A percentile compares a stretch with the other conserved stretches of the same genome.
Conservation (phyloP, 805 yeast species). For the Metschnikowia aberdeeniae region DNA sequence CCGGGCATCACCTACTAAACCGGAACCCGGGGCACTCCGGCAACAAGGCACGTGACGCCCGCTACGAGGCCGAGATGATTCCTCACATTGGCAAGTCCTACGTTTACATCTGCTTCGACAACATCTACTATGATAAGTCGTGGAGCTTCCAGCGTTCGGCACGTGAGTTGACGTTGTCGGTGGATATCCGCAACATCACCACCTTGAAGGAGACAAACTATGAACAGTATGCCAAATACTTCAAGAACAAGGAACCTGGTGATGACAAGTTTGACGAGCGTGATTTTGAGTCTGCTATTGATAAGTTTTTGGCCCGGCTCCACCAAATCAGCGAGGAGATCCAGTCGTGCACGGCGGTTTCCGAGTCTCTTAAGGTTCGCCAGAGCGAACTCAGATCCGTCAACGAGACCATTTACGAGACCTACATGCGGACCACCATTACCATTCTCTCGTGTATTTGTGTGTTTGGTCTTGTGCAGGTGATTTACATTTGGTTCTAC, state of each 20-base stretch:
- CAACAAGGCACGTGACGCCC: conserved; percentile 11
- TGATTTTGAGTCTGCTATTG: conserved; percentile 31
- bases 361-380: conserved; percentile 28
- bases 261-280: conserved; percentile 16
- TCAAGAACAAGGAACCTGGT: conserved; percentile 16
- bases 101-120: conserved; percentile 41
- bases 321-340: conserved; percentile 29
- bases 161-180: conserved; percentile 31
- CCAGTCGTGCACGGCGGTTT: conserved; percentile 24
- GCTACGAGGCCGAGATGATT: conserved; percentile 16
- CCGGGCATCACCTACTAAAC: conserved; percentile 1
- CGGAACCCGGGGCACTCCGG: neutral
- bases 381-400: conserved; percentile 34
- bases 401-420: conserved; percentile 35
- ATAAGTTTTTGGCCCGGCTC: conserved; percentile 28
- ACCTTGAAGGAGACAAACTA: conserved; percentile 34
- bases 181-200: conserved; percentile 34
- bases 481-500: conserved; percentile 27
- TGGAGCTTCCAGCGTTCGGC: conserved; percentile 37
- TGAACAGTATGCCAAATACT: conserved; percentile 32
- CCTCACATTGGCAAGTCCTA: conserved; percentile 24
- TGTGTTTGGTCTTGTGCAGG: conserved; percentile 29
- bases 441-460: conserved; percentile 24
- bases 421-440: conserved; percentile 29
- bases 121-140: conserved; percentile 37